Evolutionary conservation across 371 early-diverging fungal species (phyloP).

Genomic region (Funneliformis caledonium): DNA sequence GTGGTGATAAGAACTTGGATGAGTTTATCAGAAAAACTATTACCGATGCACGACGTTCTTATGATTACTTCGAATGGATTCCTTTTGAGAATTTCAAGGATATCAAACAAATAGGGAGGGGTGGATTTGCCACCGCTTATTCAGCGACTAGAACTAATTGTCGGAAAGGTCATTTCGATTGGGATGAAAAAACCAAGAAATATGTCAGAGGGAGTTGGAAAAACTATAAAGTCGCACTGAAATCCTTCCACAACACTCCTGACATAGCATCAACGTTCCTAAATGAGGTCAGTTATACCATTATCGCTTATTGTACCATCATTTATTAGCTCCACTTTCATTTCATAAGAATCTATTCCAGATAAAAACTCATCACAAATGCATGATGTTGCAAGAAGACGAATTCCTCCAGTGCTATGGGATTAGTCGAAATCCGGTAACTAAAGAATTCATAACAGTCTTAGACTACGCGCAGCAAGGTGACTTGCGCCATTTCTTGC

Average conservation of each 20-base stretch:
- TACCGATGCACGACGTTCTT: background rate
- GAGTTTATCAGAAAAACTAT: background rate
- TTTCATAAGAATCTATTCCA: background rate
- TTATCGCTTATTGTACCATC: background rate
- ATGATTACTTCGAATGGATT: slow-evolving; percentile 25
- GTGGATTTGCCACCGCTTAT: slow-evolving; percentile 23
- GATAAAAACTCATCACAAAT: slow-evolving; percentile 27
- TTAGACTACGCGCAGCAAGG: slow-evolving; percentile 14
- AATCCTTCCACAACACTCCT: background rate
- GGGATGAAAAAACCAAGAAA: slow-evolving; percentile 18
- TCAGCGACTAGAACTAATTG: slow-evolving; percentile 4
- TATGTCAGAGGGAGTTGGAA: background rate
- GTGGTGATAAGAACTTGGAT: slow-evolving; percentile 8
- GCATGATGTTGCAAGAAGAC: slow-evolving; percentile 6
- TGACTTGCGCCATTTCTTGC: slow-evolving; percentile 1
- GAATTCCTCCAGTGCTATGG: slow-evolving; percentile 32
- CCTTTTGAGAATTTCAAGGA: slow-evolving; percentile 7
- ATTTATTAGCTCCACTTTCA: background rate
- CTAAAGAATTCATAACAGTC: slow-evolving; percentile 11
- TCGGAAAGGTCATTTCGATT: background rate
- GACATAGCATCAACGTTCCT: background rate
- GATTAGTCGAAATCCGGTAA: slow-evolving; percentile 20
- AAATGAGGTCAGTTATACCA: slow-evolving; percentile 12
- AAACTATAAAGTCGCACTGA: slow-evolving; percentile 7
- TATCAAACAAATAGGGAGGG: slow-evolving; percentile 9